Evolutionary conservation across 345 rosid species (phyloP).

Genomic region (Hibiscus trionum): DNA sequence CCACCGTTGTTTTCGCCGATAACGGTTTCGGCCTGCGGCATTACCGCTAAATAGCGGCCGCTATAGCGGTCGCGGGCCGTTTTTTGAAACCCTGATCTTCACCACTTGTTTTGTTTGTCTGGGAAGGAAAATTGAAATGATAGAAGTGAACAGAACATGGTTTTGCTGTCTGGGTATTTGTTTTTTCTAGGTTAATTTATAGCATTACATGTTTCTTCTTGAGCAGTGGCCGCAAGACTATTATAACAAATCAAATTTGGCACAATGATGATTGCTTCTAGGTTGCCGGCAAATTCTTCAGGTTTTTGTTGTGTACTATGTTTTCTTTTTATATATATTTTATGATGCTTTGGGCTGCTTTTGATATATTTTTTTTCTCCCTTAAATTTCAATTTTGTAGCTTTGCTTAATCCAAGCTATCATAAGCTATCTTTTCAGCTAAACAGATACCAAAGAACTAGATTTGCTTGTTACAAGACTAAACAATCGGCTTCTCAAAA

Average conservation of each 20-base stretch:
- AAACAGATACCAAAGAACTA: constrained; percentile 10
- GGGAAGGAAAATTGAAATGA: not conserved
- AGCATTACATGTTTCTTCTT: not conserved
- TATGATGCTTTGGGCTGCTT: not conserved
- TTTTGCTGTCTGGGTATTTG: not conserved
- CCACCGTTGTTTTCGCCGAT: too few species aligned
- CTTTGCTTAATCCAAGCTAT: constrained; percentile 15
- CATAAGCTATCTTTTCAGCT: constrained; percentile 11
- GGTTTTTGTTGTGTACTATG: constrained; percentile 14
- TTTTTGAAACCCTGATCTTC: too few species aligned
- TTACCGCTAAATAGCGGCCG: too few species aligned
- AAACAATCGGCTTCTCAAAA: not conserved
- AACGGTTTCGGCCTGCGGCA: too few species aligned
- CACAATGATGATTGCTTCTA: constrained; percentile 16
- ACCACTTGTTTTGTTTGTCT: not conserved
- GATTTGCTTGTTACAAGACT: not conserved
- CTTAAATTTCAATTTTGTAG: constrained; percentile 4
- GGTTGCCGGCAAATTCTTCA: constrained; percentile 20
- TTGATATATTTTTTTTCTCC: not conserved
- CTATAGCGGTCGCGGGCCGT: too few species aligned
- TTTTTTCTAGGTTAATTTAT: not conserved
- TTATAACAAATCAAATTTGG: not conserved
- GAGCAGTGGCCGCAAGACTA: not conserved
- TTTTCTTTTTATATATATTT: not conserved
- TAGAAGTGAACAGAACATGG: not conserved